These are phyloP conservation scores for Salix suchowensis DNA, from an alignment of 345 rosid genomes.

Conservation along the genomic window DNA sequence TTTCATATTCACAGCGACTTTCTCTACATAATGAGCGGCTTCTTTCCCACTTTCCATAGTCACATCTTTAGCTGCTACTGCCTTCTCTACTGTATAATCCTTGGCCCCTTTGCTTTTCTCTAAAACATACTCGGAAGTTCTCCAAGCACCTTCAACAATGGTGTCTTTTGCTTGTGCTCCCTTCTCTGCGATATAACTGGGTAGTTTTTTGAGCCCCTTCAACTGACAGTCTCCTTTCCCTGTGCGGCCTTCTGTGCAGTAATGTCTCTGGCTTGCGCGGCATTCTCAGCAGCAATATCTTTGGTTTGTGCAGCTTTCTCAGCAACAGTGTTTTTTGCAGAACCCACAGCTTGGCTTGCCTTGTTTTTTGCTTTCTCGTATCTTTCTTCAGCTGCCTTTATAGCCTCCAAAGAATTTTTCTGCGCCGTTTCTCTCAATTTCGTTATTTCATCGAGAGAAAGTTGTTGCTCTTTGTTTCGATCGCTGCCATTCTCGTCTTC, in stretches of 20 bases:
- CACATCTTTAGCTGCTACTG: conserved; percentile 36
- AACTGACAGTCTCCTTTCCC: not conserved
- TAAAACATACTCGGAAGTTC: not conserved
- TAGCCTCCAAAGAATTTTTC: conserved; percentile 42
- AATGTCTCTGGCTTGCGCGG: not conserved
- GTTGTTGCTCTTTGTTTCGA: not conserved
- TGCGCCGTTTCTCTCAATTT: conserved; percentile 38
- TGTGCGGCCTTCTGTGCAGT: not conserved
- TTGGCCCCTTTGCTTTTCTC: not conserved
- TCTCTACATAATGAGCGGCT: conserved; percentile 46
- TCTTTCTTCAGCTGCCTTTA: conserved; percentile 46
- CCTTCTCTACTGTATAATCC: conserved; percentile 15
- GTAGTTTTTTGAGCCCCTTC: not conserved
- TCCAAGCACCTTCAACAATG: not conserved
- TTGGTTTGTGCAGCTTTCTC: not conserved
- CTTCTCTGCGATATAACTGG: not conserved
- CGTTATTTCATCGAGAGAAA: conserved; percentile 19
- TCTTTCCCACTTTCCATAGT: conserved; percentile 50
- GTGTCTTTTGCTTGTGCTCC: conserved; percentile 3
- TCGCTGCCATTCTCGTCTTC: not conserved
- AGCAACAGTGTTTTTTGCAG: not conserved
- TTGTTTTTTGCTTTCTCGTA: conserved; percentile 43
- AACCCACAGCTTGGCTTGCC: not conserved
- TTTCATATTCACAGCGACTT: conserved; percentile 38
- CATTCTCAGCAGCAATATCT: not conserved